Conservation (phyloP, 768 basidiomycete genomes). For the Amanita rubescens region DNA sequence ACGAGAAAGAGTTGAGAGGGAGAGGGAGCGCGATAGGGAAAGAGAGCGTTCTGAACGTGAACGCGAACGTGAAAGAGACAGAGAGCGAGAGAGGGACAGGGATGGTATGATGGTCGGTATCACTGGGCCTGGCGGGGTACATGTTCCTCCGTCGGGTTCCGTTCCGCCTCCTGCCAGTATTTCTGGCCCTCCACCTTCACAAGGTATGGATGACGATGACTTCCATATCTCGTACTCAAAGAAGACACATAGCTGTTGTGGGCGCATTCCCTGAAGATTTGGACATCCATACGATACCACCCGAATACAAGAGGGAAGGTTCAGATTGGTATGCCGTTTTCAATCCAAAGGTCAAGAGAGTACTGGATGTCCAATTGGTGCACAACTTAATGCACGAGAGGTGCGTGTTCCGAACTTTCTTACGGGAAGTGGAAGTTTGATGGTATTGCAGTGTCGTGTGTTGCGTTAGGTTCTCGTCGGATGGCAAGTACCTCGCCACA, state of each 20-base stretch:
- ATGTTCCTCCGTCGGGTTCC: constrained; percentile 1
- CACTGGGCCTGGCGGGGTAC: constrained; percentile 6
- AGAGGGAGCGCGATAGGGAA: constrained; percentile 2
- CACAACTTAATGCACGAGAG: constrained; percentile 91
- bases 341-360: constrained; percentile 72
- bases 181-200: constrained; percentile 10
- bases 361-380: constrained; percentile 71
- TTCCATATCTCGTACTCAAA: neutral
- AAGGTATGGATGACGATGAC: neutral
- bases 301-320: constrained; percentile 66
- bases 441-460: constrained; percentile 45
- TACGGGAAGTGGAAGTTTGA: neutral
- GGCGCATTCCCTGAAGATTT: constrained; percentile 41
- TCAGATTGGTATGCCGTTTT: constrained; percentile 87
- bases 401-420: constrained; percentile 32
- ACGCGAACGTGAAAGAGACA: constrained; percentile 1
- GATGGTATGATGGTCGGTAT: constrained; percentile 7
- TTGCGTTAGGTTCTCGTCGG: constrained; percentile 90
- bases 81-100: neutral
- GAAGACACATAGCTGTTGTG: constrained; percentile 12
- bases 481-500: constrained; percentile 89
- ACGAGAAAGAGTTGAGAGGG: neutral
- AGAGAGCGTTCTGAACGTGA: constrained; percentile 4
- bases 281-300: constrained; percentile 30
- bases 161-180: constrained; percentile 5